These are phyloP conservation scores for Rhodofomes roseus DNA, from an alignment of 1,284 basidiomycete genomes.

Conservation along the genomic window DNA sequence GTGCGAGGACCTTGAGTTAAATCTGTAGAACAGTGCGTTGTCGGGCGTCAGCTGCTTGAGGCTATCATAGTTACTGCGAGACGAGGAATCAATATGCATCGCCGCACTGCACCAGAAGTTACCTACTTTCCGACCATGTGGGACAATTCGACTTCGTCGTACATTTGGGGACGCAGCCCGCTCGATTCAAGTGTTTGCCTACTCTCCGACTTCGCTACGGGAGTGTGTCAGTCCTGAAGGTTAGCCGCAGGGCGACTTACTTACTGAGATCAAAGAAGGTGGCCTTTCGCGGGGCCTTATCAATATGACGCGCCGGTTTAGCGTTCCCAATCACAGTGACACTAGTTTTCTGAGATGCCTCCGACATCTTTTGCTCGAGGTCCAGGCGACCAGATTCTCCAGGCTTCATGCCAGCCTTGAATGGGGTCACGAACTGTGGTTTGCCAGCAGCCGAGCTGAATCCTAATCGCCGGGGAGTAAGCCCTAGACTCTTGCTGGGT, in stretches of 20 bases:
- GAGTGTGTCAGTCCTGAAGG: neutral
- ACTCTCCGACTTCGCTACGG: neutral
- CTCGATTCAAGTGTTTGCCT: neutral
- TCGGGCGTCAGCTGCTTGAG: conserved; percentile 56
- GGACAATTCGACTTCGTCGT: neutral
- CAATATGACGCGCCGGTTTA: neutral
- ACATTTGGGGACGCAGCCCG: neutral
- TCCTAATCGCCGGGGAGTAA: conserved; percentile 29
- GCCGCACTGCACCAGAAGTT: neutral
- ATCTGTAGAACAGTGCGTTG: conserved; percentile 63
- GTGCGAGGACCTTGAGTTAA: conserved; percentile 37
- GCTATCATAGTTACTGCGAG: conserved; percentile 47
- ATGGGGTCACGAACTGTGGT: conserved; percentile 62
- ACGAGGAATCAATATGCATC: neutral
- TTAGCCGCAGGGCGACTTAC: conserved; percentile 32
- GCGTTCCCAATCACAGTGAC: neutral
- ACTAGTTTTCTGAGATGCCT: neutral
- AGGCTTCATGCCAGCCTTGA: conserved; percentile 57
- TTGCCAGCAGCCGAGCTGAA: conserved; percentile 14
- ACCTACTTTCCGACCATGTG: neutral
- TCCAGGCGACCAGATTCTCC: conserved; percentile 44
- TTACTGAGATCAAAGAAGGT: conserved; percentile 46
- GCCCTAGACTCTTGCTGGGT: conserved; percentile 31
- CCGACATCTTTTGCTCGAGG: conserved; percentile 22
- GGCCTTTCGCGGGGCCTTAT: conserved; percentile 19